Percentiles rank a stretch among this genome's conserved stretches.
These are phyloP conservation scores for Chytriomyces hyalinus DNA, from an alignment of 192 early-diverging fungal species.

Conservation along the genomic window DNA sequence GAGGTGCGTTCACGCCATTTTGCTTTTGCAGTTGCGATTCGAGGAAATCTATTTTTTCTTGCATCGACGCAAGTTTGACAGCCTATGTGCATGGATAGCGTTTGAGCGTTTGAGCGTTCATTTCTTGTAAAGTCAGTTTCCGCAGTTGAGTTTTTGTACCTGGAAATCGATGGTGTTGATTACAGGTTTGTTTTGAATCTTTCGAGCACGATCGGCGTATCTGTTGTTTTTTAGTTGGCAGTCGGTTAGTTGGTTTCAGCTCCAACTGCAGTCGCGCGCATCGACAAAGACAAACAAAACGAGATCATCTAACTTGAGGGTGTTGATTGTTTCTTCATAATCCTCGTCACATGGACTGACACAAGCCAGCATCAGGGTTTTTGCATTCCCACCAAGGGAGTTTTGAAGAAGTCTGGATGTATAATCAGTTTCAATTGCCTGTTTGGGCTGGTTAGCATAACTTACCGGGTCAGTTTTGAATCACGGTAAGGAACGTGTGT, in stretches of 20 bases:
- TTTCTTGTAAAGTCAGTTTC: background rate
- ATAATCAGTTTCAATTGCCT: background rate
- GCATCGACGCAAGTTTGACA: slow-evolving; percentile 39
- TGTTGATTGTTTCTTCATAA: slow-evolving; percentile 89
- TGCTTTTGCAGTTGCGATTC: slow-evolving; percentile 27
- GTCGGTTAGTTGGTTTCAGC: background rate
- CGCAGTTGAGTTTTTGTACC: background rate
- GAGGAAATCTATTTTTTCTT: slow-evolving; percentile 44
- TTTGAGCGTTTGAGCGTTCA: background rate
- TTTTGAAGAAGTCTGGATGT: slow-evolving; percentile 53
- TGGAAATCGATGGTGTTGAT: slow-evolving; percentile 49
- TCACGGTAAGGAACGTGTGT: slow-evolving; percentile 91
- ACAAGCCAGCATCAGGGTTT: slow-evolving; percentile 63
- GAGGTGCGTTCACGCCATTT: background rate
- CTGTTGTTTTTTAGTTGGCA: background rate
- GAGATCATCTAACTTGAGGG: slow-evolving; percentile 74
- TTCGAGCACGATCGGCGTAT: slow-evolving; percentile 56
- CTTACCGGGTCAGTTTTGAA: slow-evolving; percentile 81
- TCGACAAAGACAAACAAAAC: no score
- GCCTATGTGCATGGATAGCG: slow-evolving; percentile 14
- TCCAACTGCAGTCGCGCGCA: background rate
- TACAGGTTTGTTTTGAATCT: slow-evolving; percentile 60
- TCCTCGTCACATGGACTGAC: slow-evolving; percentile 76
- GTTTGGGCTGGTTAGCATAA: background rate
- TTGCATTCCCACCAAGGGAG: slow-evolving; percentile 84